phyloP scores from a whole-genome alignment of 1,284 basidiomycete genomes.

The Apiotrichum sp. region DNA sequence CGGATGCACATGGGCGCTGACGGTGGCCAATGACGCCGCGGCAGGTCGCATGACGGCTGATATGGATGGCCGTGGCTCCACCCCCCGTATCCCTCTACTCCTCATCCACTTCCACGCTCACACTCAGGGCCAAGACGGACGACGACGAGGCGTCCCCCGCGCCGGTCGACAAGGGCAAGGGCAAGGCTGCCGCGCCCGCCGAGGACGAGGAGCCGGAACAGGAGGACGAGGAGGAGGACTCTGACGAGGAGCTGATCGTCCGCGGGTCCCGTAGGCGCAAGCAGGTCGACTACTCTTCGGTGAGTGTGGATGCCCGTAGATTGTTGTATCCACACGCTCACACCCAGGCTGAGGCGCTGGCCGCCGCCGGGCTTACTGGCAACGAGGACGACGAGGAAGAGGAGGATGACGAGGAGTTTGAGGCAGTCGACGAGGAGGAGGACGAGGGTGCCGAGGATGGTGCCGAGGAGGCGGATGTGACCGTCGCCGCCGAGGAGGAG shows the following conservation, averaged over 20 bases:
- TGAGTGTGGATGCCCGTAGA: constrained; percentile 13
- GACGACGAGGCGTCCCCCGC: constrained; percentile 9
- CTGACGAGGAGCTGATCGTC: constrained; percentile 26
- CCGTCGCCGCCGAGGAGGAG: constrained; percentile 23
- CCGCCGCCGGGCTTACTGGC: constrained; percentile 32
- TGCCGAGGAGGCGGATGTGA: constrained; percentile 19
- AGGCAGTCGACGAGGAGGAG: constrained; percentile 22
- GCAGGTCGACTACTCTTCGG: constrained; percentile 32
- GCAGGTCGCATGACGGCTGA: neutral
- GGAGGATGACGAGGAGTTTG: constrained; percentile 21
- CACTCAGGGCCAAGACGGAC: constrained; percentile 26
- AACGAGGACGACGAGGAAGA: constrained; percentile 18
- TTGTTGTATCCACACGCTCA: neutral
- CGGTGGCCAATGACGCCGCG: no score
- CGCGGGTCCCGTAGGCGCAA: constrained; percentile 26
- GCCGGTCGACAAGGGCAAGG: constrained; percentile 26
- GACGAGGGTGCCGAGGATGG: constrained; percentile 15
- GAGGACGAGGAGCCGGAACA: constrained; percentile 20
- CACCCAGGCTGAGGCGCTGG: constrained; percentile 28
- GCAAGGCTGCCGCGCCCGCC: constrained; percentile 27
- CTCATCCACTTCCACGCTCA: neutral
- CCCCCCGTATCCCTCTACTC: no score
- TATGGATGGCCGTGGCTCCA: neutral
- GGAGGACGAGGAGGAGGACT: constrained; percentile 26
- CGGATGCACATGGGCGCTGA: neutral